Percentiles rank a stretch among this genome's conserved stretches.
These are phyloP conservation scores for Aleurites moluccanus DNA, from an alignment of 441 rosid genomes.

Conservation along the genomic window DNA sequence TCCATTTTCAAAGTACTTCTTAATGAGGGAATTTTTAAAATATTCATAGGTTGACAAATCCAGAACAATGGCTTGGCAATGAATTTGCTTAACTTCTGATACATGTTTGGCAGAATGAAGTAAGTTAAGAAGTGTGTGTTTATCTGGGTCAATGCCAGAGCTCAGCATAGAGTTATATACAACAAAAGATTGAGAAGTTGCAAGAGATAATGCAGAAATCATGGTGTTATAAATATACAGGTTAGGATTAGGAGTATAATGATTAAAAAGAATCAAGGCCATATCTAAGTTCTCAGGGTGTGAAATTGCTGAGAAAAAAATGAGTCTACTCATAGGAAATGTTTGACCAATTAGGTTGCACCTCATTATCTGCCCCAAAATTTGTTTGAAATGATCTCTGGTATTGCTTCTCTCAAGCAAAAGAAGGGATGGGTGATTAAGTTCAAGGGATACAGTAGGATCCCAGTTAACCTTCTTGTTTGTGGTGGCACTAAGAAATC, in stretches of 20 bases:
- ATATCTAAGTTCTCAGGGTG: slow-evolving; percentile 47
- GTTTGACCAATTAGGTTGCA: slow-evolving; percentile 45
- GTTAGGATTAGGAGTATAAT: slow-evolving; percentile 50
- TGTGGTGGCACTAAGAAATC: slow-evolving; percentile 30
- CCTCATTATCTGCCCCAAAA: slow-evolving; percentile 51
- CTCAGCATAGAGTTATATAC: slow-evolving; percentile 45
- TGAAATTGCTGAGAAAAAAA: slow-evolving; percentile 48
- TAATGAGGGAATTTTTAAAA: slow-evolving; percentile 29
- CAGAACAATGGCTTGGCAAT: slow-evolving; percentile 45
- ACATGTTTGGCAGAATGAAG: slow-evolving; percentile 30
- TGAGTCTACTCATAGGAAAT: slow-evolving; percentile 64
- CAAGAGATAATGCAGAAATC: slow-evolving; percentile 41
- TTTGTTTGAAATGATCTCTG: slow-evolving; percentile 47
- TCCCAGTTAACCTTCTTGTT: slow-evolving; percentile 37
- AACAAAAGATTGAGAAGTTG: slow-evolving; percentile 26
- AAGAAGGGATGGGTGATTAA: slow-evolving; percentile 47
- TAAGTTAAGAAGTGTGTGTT: slow-evolving; percentile 43
- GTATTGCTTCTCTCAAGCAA: slow-evolving; percentile 47
- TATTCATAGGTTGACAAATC: slow-evolving; percentile 39
- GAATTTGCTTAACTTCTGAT: slow-evolving; percentile 48
- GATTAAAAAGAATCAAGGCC: slow-evolving; percentile 40
- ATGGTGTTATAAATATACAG: slow-evolving; percentile 48
- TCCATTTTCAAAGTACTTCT: slow-evolving; percentile 39
- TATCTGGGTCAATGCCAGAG: slow-evolving; percentile 41
- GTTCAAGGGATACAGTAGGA: slow-evolving; percentile 42